A percentile compares a stretch with the other conserved stretches of the same genome.
Conservation (phyloP, 140 eudicot species). For the Flaveria floridana region DNA sequence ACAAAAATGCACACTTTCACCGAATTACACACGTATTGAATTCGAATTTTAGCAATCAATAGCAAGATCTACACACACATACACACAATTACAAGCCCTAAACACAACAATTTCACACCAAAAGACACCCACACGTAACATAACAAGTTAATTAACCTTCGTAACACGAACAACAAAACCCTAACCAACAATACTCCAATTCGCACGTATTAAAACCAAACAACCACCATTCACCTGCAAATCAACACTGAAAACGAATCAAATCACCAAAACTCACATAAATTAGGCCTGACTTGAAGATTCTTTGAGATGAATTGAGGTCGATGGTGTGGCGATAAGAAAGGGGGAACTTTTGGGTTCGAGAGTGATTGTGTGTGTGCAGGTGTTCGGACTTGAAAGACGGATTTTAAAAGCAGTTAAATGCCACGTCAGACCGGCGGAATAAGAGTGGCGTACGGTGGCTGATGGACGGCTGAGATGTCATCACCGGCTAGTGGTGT, state of each 20-base stretch:
- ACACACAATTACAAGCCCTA: not conserved
- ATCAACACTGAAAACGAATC: not conserved
- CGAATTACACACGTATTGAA: conserved; percentile 1
- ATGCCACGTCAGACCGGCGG: conserved; percentile 29
- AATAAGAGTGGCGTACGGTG: conserved; percentile 24
- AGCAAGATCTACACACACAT: conserved; percentile 21
- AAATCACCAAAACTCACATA: conserved; percentile 27
- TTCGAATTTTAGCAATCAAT: conserved; percentile 13
- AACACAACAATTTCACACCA: conserved; percentile 13
- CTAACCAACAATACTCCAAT: conserved; percentile 27
- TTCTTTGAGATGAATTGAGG: conserved; percentile 12
- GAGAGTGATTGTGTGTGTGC: not conserved
- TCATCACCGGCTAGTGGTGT: conserved; percentile 2
- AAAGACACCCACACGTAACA: not conserved
- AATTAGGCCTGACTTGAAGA: conserved; percentile 32
- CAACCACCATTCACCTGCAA: not conserved
- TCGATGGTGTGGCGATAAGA: conserved; percentile 18
- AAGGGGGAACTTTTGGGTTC: conserved; percentile 22
- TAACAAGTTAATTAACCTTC: conserved; percentile 22
- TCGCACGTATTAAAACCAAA: not conserved
- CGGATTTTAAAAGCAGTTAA: conserved; percentile 39
- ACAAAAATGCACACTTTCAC: not conserved
- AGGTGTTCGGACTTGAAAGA: conserved; percentile 37
- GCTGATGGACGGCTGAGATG: conserved; percentile 34
- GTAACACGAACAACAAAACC: conserved; percentile 26